These are phyloP conservation scores for Biscogniauxia marginata DNA, from an alignment of 2,329 filamentous ascomycete genomes.

Conservation along the genomic window DNA sequence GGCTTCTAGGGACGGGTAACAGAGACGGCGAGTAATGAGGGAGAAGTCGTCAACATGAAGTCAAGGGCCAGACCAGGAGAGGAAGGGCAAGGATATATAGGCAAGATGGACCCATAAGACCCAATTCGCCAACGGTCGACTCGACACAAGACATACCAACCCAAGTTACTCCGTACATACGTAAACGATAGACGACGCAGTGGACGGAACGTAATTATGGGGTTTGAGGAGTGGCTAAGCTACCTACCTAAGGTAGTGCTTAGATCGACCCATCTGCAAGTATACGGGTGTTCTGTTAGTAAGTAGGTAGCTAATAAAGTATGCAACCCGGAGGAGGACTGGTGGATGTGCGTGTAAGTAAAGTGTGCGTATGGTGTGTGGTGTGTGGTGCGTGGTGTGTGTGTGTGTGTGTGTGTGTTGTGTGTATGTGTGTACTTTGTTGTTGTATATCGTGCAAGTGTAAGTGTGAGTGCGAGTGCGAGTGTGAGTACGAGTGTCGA, in stretches of 20 bases:
- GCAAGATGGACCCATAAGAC: slow-evolving; percentile 31
- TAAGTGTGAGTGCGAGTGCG: background rate
- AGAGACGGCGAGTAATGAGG: slow-evolving; percentile 16
- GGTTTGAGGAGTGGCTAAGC: slow-evolving; percentile 26
- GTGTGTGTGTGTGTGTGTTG: no score
- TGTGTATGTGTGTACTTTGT: background rate
- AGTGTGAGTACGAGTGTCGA: background rate
- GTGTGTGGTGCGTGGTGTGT: no score
- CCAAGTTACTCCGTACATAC: no score
- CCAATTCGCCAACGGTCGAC: slow-evolving; percentile 27
- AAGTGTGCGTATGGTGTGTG: background rate
- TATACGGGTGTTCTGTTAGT: background rate
- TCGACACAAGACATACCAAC: no score
- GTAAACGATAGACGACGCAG: slow-evolving; percentile 21
- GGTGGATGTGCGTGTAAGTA: background rate
- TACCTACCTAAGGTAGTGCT: slow-evolving; percentile 17
- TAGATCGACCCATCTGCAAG: slow-evolving; percentile 17
- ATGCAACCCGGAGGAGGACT: background rate
- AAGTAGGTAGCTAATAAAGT: background rate
- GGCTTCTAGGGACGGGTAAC: slow-evolving; percentile 33
- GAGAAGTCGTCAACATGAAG: slow-evolving; percentile 25
- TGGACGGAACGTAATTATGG: slow-evolving; percentile 30
- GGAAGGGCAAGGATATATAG: slow-evolving; percentile 50
- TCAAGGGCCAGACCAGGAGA: slow-evolving; percentile 35
- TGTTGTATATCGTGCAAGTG: slow-evolving; percentile 8